phyloP scores from a whole-genome alignment of 257 asterid genomes.

The Asclepias syriaca region DNA sequence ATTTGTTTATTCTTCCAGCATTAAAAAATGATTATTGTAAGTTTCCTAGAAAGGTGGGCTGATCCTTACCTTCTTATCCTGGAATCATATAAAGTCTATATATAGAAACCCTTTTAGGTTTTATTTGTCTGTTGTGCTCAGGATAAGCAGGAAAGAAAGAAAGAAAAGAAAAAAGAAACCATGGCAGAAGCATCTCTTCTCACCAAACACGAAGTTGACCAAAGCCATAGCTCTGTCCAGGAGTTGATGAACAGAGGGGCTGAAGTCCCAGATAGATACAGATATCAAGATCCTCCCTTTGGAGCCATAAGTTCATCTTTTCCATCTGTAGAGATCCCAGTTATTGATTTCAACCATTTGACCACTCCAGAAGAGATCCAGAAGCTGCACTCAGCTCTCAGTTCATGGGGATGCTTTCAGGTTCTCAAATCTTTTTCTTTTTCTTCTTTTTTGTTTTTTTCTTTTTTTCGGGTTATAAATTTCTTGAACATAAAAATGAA shows the following conservation, averaged over 20 bases:
- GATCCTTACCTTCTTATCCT: too few species aligned
- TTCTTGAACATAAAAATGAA: background rate
- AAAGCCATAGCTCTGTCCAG: constrained; percentile 27
- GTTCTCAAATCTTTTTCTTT: constrained; percentile 13
- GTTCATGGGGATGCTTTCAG: constrained; percentile 66
- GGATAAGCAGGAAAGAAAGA: background rate
- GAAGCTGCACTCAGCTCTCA: constrained; percentile 48
- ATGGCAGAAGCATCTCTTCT: constrained; percentile 22
- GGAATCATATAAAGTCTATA: too few species aligned
- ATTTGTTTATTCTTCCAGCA: too few species aligned
- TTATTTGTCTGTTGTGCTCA: too few species aligned
- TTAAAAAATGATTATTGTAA: too few species aligned
- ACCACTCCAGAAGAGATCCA: constrained; percentile 30
- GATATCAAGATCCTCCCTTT: constrained; percentile 23
- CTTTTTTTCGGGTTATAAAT: too few species aligned
- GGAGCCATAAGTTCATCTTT: constrained; percentile 26
- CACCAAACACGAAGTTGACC: constrained; percentile 12
- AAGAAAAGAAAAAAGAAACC: background rate
- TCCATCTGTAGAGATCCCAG: constrained; percentile 35
- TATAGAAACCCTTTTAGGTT: too few species aligned
- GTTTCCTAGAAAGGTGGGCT: too few species aligned
- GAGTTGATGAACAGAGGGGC: constrained; percentile 36
- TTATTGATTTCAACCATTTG: constrained; percentile 34
- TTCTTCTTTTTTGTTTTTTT: too few species aligned
- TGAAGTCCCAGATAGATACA: constrained; percentile 42